These are phyloP conservation scores for Quercus alba DNA, from an alignment of 306 rosid genomes.

Conservation along the genomic window DNA sequence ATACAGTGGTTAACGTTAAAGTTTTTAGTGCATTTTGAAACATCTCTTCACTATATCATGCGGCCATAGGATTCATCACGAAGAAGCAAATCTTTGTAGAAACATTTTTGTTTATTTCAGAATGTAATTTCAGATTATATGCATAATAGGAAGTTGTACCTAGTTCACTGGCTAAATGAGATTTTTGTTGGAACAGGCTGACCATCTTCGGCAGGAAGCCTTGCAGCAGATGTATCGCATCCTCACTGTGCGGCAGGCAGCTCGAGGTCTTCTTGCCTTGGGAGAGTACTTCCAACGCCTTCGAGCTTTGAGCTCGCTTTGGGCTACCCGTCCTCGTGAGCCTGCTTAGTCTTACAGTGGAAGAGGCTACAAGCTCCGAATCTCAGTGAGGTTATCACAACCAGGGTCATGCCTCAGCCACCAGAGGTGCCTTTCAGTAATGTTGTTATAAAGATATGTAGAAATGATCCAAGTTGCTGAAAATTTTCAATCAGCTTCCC, in stretches of 20 bases:
- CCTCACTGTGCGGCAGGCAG: conserved; percentile 68
- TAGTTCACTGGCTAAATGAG: conserved; percentile 9
- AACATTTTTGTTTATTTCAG: too few species aligned
- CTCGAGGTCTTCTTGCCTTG: conserved; percentile 63
- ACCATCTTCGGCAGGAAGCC: conserved; percentile 73
- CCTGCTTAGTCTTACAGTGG: conserved; percentile 41
- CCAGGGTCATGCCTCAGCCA: conserved; percentile 15
- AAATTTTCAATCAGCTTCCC: conserved; percentile 52
- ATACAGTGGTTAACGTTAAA: background rate
- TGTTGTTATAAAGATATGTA: conserved; percentile 16
- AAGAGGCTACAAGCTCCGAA: conserved; percentile 28
- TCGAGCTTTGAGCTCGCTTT: conserved; percentile 74
- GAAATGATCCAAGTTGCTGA: conserved; percentile 27
- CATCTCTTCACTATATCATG: background rate
- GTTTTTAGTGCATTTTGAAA: background rate
- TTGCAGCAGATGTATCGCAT: conserved; percentile 74
- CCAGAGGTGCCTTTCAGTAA: conserved; percentile 13
- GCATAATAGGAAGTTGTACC: background rate
- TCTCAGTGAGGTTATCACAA: conserved; percentile 23
- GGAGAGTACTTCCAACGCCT: conserved; percentile 86
- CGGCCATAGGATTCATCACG: background rate
- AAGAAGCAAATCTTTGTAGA: background rate
- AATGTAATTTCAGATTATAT: too few species aligned
- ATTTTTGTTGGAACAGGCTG: conserved; percentile 56
- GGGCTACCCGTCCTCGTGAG: conserved; percentile 57